Base-by-base conservation (phyloP, 371 early-diverging fungal species). In the Mycotypha africana region DNA sequence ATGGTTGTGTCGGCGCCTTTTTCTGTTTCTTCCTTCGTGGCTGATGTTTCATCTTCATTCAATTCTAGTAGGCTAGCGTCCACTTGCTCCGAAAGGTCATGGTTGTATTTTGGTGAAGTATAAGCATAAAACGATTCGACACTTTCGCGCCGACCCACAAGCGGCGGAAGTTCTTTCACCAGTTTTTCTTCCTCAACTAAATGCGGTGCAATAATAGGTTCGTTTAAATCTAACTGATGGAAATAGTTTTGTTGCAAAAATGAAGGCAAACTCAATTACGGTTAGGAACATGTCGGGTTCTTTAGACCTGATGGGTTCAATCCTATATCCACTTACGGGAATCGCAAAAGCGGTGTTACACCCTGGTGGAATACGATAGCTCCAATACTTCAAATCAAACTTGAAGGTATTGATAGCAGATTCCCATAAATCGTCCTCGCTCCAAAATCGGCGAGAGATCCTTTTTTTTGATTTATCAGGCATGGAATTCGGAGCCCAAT, bases 341-440 rank as follows among this genome's bases (percentile, higher is more conserved):
- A 47, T 36, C 15, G 50, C 40, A 14, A 47, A 38, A 4, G 20
- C 15, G 15, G 46, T 42, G 22, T 50, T 39, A 28, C 51, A 53
- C 1, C 60, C 62, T n/a, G 67, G 67, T 14, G 67, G 62, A 15
- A 66, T 39, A 25, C 60, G 48, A 21, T 30, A 24, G 19, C 54
- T 49, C 67, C 67, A 66, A 38, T 51, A 54, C 7, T 56, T 43
- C 10, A 66, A 48, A 36, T 66, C 67, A 8, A 31, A 23, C 15
- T 50, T 55, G 11, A 66, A 66, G 15, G 34, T 41, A 4, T 47
- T 21, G 22, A 66, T 44, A 6, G 57, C 47, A 10, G 41, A 38
- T 2, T 66, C 60, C 62, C 60, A 62, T 14, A 33, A 38, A 43
- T 65, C 60, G 7, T 56, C 47, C 3, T 44, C 30, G 8, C 45